Evolutionary conservation across 768 basidiomycete genomes (phyloP), one percentile per base, ranked within the genome.

Genomic region (Pleurotus eryngii): DNA sequence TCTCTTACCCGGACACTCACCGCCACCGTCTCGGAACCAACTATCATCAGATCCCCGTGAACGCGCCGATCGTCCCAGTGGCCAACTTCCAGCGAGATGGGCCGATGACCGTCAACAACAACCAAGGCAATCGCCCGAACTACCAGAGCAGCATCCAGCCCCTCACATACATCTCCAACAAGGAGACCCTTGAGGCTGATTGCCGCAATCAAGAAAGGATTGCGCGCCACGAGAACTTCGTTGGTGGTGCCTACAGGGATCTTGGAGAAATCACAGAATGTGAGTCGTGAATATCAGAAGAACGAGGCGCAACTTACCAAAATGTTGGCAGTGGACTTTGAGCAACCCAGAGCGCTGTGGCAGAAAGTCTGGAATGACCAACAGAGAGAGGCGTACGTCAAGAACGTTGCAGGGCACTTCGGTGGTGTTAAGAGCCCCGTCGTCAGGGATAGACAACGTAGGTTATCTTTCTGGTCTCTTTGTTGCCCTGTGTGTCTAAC

Each of bases 61-160:
- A 98, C 70, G 79, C 84, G 4, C 89, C 93, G 1, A 68, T 89
- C 49, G 76, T 73, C 51, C 89, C 87, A 4, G 76, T 91, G 55
- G 81, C 84, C 60, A 95, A 96, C 83, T 96, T 95, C 89, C 93
- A 96, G 74, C 89, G 95, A 45, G 94, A 90, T 64, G 95, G 95
- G 18, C 56, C 72, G 6, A 79, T 75, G 72, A 75, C 84, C 1
- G 83, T 85, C 73, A 45, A 0, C 24, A 72, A 85, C 67, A 92
- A 86, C 67, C 94, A 96, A 73, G 95, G 92, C 60, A 69, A 76
- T 58, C 82, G 91, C 20, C 92, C 95, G 60, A 93, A 92, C 79
- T 97, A 96, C 79, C 83, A 87, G 75, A 89, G 87, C 73, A 81
- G 80, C 49, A 82, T 94, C 67, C 72, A 78, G 46, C 88, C 91